phyloP scores from a whole-genome alignment of 768 basidiomycete species.

The Kwoniella bestiolae region DNA sequence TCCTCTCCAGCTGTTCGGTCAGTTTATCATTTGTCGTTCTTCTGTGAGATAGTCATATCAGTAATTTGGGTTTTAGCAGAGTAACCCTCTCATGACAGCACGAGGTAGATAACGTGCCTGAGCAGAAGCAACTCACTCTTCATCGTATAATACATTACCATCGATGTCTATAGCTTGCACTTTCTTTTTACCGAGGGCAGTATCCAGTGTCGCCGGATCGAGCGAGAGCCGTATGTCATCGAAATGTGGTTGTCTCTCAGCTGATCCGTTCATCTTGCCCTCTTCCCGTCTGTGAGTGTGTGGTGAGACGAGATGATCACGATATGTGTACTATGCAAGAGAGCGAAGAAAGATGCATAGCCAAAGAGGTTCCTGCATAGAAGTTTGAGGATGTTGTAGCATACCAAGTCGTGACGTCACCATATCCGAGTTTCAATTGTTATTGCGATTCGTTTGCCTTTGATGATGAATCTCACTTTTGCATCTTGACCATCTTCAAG shows the following conservation, averaged over 20 bases:
- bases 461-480: background rate
- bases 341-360: background rate
- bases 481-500: background rate
- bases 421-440: too few species aligned
- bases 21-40: conserved; percentile 33
- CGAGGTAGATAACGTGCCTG: too few species aligned
- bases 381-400: too few species aligned
- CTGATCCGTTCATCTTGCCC: conserved; percentile 8
- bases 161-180: conserved; percentile 33
- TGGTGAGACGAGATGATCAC: background rate
- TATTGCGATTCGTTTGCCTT: too few species aligned
- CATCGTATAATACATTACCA: conserved; percentile 29
- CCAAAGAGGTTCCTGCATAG: too few species aligned
- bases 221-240: conserved; percentile 18
- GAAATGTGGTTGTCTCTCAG: background rate
- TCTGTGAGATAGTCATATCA: conserved; percentile 5
- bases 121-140: conserved; percentile 35
- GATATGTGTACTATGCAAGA: too few species aligned
- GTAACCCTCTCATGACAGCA: too few species aligned
- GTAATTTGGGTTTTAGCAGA: background rate
- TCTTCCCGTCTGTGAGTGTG: background rate
- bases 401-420: too few species aligned
- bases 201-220: conserved; percentile 29
- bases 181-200: conserved; percentile 17
- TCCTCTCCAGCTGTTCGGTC: conserved; percentile 36